phyloP scores from a whole-genome alignment of 495 filamentous ascomycete genomes.

The Penicillium samsonianum region DNA sequence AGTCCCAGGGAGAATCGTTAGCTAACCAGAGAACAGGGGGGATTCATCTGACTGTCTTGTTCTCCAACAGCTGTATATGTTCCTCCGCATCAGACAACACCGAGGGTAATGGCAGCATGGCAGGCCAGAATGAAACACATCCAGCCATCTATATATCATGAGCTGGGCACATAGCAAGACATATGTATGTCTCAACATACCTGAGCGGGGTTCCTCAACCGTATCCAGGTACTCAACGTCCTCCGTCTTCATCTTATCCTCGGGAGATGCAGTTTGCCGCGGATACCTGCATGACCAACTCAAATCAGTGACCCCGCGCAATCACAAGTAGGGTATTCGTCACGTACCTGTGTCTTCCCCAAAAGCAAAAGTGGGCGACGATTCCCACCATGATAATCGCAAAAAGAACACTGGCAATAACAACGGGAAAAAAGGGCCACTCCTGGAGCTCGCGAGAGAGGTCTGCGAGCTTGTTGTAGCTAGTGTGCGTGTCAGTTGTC shows the following conservation, averaged over 20 bases:
- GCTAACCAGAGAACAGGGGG: not conserved
- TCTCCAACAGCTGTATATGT: not conserved
- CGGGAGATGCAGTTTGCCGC: not conserved
- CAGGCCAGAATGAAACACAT: conserved; percentile 1
- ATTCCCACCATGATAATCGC: not conserved
- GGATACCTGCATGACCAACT: conserved; percentile 1
- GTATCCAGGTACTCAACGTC: not conserved
- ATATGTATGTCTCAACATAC: not conserved
- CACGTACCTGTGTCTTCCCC: not conserved
- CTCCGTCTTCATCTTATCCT: not conserved
- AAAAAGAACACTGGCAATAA: not conserved
- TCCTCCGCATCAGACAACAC: not conserved
- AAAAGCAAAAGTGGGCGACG: not conserved
- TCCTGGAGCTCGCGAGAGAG: not conserved
- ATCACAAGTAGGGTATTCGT: not conserved
- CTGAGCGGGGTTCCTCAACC: not conserved
- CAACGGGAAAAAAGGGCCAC: not conserved
- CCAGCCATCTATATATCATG: conserved; percentile 4
- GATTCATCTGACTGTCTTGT: not conserved
- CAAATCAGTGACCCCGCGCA: not conserved
- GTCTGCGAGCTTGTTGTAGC: not conserved
- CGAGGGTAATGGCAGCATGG: conserved; percentile 8
- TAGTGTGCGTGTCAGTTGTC: not conserved
- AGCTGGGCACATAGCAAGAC: not conserved
- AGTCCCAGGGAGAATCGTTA: not conserved